phyloP scores from a whole-genome alignment of 2,329 filamentous ascomycete genomes.

The Leptodontidium sp. region DNA sequence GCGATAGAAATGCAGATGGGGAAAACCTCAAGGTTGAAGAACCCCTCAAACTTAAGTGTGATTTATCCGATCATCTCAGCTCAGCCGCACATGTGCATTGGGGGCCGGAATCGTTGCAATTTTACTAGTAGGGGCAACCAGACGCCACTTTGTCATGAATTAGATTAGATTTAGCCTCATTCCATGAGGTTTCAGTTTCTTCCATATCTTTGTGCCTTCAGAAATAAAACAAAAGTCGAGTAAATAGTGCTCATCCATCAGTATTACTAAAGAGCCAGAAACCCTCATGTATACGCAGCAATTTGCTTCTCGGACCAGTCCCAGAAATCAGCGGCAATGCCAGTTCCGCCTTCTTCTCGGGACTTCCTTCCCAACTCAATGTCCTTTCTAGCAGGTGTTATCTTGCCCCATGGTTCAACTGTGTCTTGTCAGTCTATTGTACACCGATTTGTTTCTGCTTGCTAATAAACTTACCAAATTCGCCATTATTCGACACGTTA shows the following conservation, averaged over 20 bases:
- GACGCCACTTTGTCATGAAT: neutral
- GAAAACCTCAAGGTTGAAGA: neutral
- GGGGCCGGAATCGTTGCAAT: neutral
- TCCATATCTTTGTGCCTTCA: too few species aligned
- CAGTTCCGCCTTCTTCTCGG: constrained; percentile 49
- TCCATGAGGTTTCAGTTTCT: too few species aligned
- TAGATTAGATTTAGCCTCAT: too few species aligned
- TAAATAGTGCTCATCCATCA: neutral
- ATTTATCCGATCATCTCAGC: neutral
- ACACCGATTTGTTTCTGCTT: neutral
- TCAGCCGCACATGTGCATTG: neutral
- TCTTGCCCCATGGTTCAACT: constrained; percentile 57
- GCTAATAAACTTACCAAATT: constrained; percentile 28
- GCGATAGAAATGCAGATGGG: neutral
- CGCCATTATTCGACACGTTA: constrained; percentile 28
- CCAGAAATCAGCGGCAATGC: constrained; percentile 51
- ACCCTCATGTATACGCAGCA: constrained; percentile 42
- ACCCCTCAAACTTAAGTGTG: neutral
- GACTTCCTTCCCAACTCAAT: constrained; percentile 45
- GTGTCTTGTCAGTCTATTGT: constrained; percentile 4
- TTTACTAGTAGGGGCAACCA: neutral
- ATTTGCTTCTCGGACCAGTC: constrained; percentile 53
- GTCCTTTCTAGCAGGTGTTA: constrained; percentile 46
- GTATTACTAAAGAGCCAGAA: neutral
- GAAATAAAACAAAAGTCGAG: neutral